Conservation (phyloP, 371 early-diverging fungal genomes). For the Apophysomyces elegans region DNA sequence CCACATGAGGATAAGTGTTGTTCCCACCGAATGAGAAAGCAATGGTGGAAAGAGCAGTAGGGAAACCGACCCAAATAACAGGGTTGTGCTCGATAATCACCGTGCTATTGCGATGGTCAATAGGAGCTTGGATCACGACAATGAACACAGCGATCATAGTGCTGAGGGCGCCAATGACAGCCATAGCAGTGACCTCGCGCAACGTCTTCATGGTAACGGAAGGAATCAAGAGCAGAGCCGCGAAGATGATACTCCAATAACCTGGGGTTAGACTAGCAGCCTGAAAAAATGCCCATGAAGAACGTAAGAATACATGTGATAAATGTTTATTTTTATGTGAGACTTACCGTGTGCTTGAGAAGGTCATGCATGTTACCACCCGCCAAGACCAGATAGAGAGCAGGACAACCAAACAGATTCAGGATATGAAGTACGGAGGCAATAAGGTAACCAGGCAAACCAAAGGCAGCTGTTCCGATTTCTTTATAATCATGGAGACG, state of each 20-base stretch:
- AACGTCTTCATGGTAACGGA: slow-evolving; percentile 73
- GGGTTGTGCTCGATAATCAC: slow-evolving; percentile 27
- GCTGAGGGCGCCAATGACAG: slow-evolving; percentile 50
- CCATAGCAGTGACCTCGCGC: slow-evolving; percentile 74
- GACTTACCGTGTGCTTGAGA: slow-evolving; percentile 37
- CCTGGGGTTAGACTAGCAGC: slow-evolving; percentile 25
- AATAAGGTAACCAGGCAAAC: slow-evolving; percentile 59
- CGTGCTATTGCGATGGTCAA: slow-evolving; percentile 21
- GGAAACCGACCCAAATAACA: slow-evolving; percentile 61
- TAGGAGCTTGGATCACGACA: slow-evolving; percentile 41
- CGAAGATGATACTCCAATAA: slow-evolving; percentile 69
- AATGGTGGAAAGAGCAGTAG: slow-evolving; percentile 63
- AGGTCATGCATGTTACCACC: slow-evolving; percentile 64
- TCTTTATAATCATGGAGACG: slow-evolving; percentile 64
- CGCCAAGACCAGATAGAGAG: slow-evolving; percentile 81
- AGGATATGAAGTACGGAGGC: slow-evolving; percentile 70
- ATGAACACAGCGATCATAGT: slow-evolving; percentile 57
- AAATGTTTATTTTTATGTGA: background rate
- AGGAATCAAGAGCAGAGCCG: slow-evolving; percentile 70
- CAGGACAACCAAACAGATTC: slow-evolving; percentile 73
- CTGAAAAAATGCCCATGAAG: slow-evolving; percentile 11
- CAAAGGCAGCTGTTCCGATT: slow-evolving; percentile 69
- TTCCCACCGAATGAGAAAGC: slow-evolving; percentile 66
- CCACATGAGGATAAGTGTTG: slow-evolving; percentile 73
- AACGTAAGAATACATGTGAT: slow-evolving; percentile 6